Conservation (phyloP, 208 protist genomes). For the Trypanosoma brucei region DNA sequence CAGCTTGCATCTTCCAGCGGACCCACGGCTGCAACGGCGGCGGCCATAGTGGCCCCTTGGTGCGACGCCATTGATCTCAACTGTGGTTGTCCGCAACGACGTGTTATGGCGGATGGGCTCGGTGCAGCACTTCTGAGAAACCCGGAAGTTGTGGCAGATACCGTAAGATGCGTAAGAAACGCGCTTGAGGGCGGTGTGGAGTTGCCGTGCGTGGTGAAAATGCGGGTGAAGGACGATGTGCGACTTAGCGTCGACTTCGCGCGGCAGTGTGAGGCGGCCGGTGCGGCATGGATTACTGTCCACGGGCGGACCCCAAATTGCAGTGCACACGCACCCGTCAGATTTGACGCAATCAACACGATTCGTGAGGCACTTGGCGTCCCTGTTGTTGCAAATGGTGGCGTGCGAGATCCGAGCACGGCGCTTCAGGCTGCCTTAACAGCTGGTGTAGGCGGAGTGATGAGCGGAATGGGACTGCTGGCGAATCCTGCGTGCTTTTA, state of each 20-base stretch:
- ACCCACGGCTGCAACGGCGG: constrained; percentile 48
- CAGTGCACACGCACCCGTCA: constrained; percentile 45
- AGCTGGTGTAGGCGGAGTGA: constrained; percentile 65
- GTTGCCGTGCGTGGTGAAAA: constrained; percentile 78
- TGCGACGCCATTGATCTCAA: constrained; percentile 90
- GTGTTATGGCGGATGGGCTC: constrained; percentile 79
- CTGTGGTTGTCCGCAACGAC: constrained; percentile 91
- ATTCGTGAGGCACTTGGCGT: constrained; percentile 58
- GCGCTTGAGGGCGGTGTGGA: constrained; percentile 8
- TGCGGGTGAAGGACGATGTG: constrained; percentile 70
- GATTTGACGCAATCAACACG: constrained; percentile 51
- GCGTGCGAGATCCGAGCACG: constrained; percentile 44
- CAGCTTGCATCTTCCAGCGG: constrained; percentile 82
- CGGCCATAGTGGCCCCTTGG: constrained; percentile 46
- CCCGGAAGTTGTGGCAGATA: constrained; percentile 76
- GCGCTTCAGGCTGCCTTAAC: constrained; percentile 43
- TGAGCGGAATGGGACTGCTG: constrained; percentile 79
- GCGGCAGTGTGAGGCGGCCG: constrained; percentile 70
- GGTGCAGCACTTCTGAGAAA: constrained; percentile 65
- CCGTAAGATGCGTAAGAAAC: constrained; percentile 67
- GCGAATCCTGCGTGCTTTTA: constrained; percentile 82
- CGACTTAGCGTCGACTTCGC: constrained; percentile 79
- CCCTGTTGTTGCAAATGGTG: constrained; percentile 85
- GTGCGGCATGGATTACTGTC: constrained; percentile 78
- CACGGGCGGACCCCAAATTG: constrained; percentile 76